Conservation (phyloP, 1,284 basidiomycete genomes). For the Ceratobasidium sp. region DNA sequence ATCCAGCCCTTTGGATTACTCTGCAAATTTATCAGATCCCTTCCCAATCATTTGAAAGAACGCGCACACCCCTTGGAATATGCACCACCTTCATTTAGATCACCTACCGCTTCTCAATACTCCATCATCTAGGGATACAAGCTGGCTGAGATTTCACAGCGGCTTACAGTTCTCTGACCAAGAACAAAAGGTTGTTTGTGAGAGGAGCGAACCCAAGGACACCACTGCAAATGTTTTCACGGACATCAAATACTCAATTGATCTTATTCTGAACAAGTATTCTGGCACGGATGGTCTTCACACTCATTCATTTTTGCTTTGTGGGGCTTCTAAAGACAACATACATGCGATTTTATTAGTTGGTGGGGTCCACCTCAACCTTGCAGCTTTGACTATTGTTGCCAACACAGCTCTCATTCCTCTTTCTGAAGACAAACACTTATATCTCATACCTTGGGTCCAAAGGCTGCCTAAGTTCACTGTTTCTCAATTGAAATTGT, state of each 20-base stretch:
- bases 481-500: not conserved
- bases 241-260: conserved; percentile 12
- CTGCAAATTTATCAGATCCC: not conserved
- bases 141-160: not conserved
- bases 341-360: conserved; percentile 16
- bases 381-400: not conserved
- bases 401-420: conserved; percentile 6
- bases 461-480: not conserved
- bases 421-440: not conserved
- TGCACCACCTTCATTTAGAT: not conserved
- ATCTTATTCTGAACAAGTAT: not conserved
- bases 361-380: conserved; percentile 5
- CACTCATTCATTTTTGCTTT: not conserved
- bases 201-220: not conserved
- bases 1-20: not conserved
- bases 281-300: not conserved
- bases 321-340: not conserved
- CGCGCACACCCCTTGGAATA: conserved; percentile 9
- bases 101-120: not conserved
- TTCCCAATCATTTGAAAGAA: not conserved
- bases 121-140: not conserved
- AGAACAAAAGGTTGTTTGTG: not conserved
- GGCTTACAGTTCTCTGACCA: not conserved
- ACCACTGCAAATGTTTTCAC: not conserved
- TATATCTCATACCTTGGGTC: not conserved